Percentiles rank a stretch among this genome's conserved stretches.
Evolutionary conservation across 495 filamentous ascomycete genomes (phyloP).

Genomic region (Friedmanniomyces simplex): DNA sequence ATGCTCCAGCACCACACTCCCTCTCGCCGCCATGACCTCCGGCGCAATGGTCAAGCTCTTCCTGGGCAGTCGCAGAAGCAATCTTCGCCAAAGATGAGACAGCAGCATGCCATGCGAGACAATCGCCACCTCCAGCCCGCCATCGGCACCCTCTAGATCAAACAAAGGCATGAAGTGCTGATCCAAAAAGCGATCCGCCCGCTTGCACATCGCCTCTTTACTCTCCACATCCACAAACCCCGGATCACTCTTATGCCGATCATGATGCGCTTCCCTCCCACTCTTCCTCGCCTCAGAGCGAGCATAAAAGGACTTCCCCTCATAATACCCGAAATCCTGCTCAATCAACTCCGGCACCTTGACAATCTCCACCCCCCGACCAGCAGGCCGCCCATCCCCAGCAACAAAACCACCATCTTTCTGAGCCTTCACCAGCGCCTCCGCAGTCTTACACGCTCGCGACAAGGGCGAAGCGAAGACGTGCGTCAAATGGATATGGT

Average conservation of each 20-base stretch:
- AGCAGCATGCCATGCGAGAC: conserved; percentile 78
- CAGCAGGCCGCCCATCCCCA: background rate
- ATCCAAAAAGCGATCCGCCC: conserved; percentile 54
- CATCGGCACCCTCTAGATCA: conserved; percentile 14
- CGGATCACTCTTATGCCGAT: conserved; percentile 24
- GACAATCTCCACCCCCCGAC: conserved; percentile 29
- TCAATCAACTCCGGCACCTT: conserved; percentile 51
- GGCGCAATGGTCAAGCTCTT: conserved; percentile 28
- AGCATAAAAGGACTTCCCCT: conserved; percentile 44
- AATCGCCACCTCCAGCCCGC: conserved; percentile 43
- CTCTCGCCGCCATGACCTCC: conserved; percentile 21
- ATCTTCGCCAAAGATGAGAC: conserved; percentile 49
- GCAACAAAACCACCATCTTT: background rate
- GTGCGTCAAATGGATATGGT: conserved; percentile 39
- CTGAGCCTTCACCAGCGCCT: conserved; percentile 49
- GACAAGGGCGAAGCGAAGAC: conserved; percentile 74
- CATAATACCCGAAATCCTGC: conserved; percentile 60
- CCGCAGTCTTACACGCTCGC: conserved; percentile 61
- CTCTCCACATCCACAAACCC: conserved; percentile 47
- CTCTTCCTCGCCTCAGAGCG: conserved; percentile 20
- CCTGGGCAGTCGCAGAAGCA: conserved; percentile 45
- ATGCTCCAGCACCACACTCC: conserved; percentile 28
- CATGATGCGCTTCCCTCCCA: conserved; percentile 17
- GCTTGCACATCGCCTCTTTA: conserved; percentile 50
- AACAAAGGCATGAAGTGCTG: conserved; percentile 49